phyloP scores from a whole-genome alignment of 257 asterid species.

The Schizonepeta tenuifolia region DNA sequence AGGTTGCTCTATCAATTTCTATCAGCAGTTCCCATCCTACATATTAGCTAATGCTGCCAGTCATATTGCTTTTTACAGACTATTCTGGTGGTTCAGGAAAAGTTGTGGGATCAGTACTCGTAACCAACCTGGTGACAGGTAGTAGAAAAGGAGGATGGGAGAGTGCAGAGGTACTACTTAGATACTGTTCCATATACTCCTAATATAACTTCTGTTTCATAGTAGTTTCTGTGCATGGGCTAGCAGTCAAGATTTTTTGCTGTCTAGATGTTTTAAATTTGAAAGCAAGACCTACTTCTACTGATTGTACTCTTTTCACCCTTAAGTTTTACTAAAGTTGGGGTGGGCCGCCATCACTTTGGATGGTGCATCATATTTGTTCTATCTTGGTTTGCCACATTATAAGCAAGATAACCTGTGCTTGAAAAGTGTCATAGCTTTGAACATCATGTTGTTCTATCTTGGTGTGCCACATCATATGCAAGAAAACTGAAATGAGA shows the following conservation, averaged over 20 bases:
- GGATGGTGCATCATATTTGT: too few species aligned
- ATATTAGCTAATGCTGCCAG: conserved; percentile 7
- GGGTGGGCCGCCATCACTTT: too few species aligned
- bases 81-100: conserved; percentile 80
- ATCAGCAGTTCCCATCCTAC: not conserved
- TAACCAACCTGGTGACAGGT: conserved; percentile 74
- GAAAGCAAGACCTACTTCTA: not conserved
- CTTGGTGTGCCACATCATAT: not conserved
- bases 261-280: not conserved
- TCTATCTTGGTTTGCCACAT: too few species aligned
- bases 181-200: conserved; percentile 4
- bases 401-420: too few species aligned
- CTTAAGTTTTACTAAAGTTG: not conserved
- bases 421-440: not conserved
- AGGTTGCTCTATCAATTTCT: conserved; percentile 45
- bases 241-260: not conserved
- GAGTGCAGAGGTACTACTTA: conserved; percentile 67
- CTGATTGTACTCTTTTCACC: not conserved
- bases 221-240: not conserved
- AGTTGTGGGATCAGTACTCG: conserved; percentile 81
- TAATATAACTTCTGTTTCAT: not conserved
- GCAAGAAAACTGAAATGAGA: not conserved
- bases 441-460: not conserved
- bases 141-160: conserved; percentile 79
- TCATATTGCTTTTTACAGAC: conserved; percentile 45